A percentile compares a stretch with the other conserved stretches of the same genome.
Conservation (phyloP, 345 rosid genomes). For the Populus deltoides region DNA sequence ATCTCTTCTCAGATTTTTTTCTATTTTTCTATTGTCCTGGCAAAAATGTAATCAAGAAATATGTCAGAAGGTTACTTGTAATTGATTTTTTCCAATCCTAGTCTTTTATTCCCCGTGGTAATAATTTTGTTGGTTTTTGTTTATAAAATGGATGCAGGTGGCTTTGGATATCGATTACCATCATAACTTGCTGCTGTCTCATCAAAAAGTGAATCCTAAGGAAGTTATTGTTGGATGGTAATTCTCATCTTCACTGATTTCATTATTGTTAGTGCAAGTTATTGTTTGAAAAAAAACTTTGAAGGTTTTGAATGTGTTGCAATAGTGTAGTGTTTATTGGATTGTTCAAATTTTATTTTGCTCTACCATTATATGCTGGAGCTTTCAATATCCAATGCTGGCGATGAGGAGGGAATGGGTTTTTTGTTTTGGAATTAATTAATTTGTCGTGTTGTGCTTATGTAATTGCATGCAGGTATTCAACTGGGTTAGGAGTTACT, state of each 20-base stretch:
- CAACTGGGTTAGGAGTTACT: conserved; percentile 87
- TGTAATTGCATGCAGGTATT: conserved; percentile 55
- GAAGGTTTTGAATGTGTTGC: neutral
- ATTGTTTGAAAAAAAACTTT: neutral
- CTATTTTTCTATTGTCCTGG: neutral
- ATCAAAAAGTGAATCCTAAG: conserved; percentile 86
- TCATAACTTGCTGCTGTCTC: conserved; percentile 83
- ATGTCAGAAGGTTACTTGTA: neutral
- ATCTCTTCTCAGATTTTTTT: neutral
- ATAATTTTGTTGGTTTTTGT: neutral
- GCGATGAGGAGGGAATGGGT: too few relatives aligned
- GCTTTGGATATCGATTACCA: conserved; percentile 96
- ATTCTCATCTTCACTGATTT: conserved; percentile 3
- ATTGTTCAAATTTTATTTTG: neutral
- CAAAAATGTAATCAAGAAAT: neutral
- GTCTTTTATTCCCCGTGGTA: too few relatives aligned
- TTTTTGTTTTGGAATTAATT: too few relatives aligned
- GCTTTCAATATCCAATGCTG: too few relatives aligned
- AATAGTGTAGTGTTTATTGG: neutral
- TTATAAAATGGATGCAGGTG: conserved; percentile 47
- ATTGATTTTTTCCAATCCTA: neutral
- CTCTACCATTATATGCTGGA: neutral
- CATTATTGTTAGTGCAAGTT: neutral
- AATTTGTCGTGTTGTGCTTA: neutral
- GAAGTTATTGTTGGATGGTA: conserved; percentile 99